phyloP scores from a whole-genome alignment of 176 grass and related monocot genomes.

The Oryza officinalis region DNA sequence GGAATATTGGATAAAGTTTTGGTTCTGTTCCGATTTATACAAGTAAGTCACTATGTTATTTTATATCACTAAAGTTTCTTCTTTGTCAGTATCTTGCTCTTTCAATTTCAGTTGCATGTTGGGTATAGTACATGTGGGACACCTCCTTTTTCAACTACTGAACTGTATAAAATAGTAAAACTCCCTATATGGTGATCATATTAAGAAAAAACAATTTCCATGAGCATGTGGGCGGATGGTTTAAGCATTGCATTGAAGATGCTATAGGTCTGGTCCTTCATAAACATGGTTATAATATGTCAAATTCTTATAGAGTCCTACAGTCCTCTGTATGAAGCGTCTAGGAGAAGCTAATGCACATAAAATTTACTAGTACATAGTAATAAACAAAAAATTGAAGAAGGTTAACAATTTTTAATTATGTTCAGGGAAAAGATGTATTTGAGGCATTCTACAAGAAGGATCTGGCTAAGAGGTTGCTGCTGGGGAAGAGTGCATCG shows the following conservation, averaged over 20 bases:
- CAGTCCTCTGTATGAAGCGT: neutral
- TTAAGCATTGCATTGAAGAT: neutral
- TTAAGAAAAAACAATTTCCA: neutral
- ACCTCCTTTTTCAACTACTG: neutral
- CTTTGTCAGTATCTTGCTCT: neutral
- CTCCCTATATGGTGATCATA: neutral
- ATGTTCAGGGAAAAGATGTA: conserved; percentile 95
- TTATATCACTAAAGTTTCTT: neutral
- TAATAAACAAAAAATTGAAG: neutral
- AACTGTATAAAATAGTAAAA: neutral
- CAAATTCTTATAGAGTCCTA: neutral
- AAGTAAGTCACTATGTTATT: conserved; percentile 67
- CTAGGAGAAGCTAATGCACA: neutral
- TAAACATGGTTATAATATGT: neutral
- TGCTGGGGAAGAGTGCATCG: conserved; percentile 96
- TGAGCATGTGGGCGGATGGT: neutral
- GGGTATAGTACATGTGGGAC: neutral
- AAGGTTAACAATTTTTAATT: conserved; percentile 24
- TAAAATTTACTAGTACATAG: conserved; percentile 10
- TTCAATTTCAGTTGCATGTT: neutral
- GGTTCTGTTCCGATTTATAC: conserved; percentile 97
- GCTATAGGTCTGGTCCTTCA: neutral
- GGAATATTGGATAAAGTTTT: conserved; percentile 95
- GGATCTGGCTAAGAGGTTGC: conserved; percentile 96
- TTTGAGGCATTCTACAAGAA: conserved; percentile 99